Conservation (phyloP, 2,329 filamentous ascomycete genomes). For the Colletotrichum spaethianum region DNA sequence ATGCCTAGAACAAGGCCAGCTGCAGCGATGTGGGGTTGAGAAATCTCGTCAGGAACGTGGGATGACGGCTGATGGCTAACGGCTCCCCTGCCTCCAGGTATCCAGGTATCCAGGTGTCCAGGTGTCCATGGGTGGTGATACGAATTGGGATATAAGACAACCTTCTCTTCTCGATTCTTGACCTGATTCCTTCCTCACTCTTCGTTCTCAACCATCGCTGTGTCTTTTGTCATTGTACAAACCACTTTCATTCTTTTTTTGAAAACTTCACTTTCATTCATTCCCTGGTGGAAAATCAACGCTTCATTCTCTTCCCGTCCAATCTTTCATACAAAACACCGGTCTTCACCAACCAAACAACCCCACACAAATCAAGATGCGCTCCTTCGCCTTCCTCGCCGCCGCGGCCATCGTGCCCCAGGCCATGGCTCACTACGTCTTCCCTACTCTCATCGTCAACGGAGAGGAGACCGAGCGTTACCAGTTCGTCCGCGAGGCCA, state of each 20-base stretch:
- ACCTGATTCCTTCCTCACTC: background rate
- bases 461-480: conserved; percentile 41
- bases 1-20: conserved; percentile 11
- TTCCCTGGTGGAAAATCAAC: conserved; percentile 38
- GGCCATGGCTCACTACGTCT: conserved; percentile 43
- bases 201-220: conserved; percentile 34
- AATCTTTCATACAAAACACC: conserved; percentile 19
- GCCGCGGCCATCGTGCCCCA: conserved; percentile 39
- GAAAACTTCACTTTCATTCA: conserved; percentile 29
- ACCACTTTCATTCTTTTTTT: conserved; percentile 38
- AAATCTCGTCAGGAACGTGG: background rate
- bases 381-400: conserved; percentile 28
- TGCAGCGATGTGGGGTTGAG: conserved; percentile 1
- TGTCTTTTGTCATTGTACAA: conserved; percentile 38
- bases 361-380: conserved; percentile 21
- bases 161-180: conserved; percentile 5
- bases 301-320: conserved; percentile 36
- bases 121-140: background rate
- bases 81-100: background rate
- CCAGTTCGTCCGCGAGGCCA: conserved; percentile 42
- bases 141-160: conserved; percentile 30
- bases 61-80: background rate
- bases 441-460: conserved; percentile 43
- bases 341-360: conserved; percentile 23
- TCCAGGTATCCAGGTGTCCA: background rate